A percentile compares a stretch with the other conserved stretches of the same genome.
Evolutionary conservation across 108 stramenopile genomes (phyloP).

Genomic region (Conticribra weissflogii): DNA sequence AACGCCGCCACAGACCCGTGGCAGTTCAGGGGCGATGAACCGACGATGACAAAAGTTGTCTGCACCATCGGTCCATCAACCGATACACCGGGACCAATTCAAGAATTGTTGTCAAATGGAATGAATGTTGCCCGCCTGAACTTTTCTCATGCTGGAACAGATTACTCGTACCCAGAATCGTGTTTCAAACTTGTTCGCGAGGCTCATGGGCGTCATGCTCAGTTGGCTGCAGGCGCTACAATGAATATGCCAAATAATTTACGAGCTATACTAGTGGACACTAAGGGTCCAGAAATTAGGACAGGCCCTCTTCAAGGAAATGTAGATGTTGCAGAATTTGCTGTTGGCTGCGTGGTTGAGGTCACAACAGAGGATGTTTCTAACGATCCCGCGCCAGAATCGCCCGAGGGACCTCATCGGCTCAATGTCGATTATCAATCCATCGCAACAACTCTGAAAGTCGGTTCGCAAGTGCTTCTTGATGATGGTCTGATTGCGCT

Average conservation of each 20-base stretch:
- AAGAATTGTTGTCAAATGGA: constrained; percentile 60
- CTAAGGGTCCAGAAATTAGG: constrained; percentile 92
- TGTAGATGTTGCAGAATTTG: constrained; percentile 59
- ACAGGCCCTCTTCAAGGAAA: constrained; percentile 80
- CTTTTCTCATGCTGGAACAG: constrained; percentile 80
- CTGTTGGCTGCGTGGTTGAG: constrained; percentile 50
- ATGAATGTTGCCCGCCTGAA: constrained; percentile 94
- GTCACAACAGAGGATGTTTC: constrained; percentile 58
- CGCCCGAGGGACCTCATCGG: constrained; percentile 51
- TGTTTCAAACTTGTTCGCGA: constrained; percentile 52
- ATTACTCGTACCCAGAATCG: constrained; percentile 63
- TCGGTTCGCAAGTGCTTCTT: constrained; percentile 63
- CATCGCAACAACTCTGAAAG: constrained; percentile 64
- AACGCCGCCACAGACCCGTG: constrained; percentile 21
- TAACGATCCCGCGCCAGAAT: constrained; percentile 47
- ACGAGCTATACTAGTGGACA: constrained; percentile 83
- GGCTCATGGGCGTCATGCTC: constrained; percentile 52
- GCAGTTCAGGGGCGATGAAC: constrained; percentile 9
- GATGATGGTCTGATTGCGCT: constrained; percentile 88
- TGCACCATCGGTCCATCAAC: constrained; percentile 95
- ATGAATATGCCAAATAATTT: constrained; percentile 56
- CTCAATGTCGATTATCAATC: constrained; percentile 83
- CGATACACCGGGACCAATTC: constrained; percentile 63
- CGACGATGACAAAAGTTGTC: constrained; percentile 84
- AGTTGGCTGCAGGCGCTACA: constrained; percentile 37